Conservation (phyloP, 495 filamentous ascomycete genomes). For the Penicillium daleae region DNA sequence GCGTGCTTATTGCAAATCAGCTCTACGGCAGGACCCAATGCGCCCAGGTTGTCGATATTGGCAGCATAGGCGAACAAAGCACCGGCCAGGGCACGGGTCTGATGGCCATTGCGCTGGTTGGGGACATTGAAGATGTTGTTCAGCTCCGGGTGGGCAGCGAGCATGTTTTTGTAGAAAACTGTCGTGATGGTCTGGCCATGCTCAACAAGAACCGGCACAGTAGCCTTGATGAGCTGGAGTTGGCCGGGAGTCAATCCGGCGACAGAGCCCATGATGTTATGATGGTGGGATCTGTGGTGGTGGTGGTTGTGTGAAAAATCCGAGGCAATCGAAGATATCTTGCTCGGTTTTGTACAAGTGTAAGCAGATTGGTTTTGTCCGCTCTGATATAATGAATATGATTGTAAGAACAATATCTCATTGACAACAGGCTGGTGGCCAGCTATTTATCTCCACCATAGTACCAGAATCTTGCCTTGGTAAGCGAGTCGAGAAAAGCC, state of each 20-base stretch:
- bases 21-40: conserved; percentile 64
- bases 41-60: conserved; percentile 70
- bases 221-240: conserved; percentile 47
- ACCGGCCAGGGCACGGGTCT: conserved; percentile 65
- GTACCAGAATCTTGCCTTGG: not conserved
- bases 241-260: conserved; percentile 35
- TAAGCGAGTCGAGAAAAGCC: not conserved
- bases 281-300: too few relatives aligned
- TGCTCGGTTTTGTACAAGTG: not conserved
- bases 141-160: conserved; percentile 62
- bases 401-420: not conserved
- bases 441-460: conserved; percentile 11
- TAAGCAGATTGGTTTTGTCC: not conserved
- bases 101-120: conserved; percentile 66
- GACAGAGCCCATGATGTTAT: conserved; percentile 27
- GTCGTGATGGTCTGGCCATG: conserved; percentile 69
- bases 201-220: conserved; percentile 58
- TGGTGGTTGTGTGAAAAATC: not conserved
- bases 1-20: conserved; percentile 78
- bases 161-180: conserved; percentile 70
- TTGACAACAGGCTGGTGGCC: not conserved
- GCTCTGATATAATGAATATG: not conserved
- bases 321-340: not conserved
- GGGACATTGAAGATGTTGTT: conserved; percentile 69
- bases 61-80: conserved; percentile 71